Conservation (phyloP, 2,329 filamentous ascomycete genomes). For the Pseudogymnoascus sp. region DNA sequence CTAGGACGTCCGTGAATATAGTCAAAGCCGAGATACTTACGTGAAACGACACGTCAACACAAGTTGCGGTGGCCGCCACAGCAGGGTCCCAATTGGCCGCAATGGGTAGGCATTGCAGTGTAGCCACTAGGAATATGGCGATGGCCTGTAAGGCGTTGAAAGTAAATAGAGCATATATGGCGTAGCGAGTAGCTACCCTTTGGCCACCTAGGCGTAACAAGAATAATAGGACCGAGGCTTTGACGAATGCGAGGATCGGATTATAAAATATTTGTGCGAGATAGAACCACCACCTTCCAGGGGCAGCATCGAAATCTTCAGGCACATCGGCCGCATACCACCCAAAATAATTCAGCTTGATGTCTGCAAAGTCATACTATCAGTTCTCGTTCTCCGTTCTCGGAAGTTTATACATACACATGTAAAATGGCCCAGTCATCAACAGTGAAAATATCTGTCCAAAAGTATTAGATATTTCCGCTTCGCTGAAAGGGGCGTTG, state of each 20-base stretch:
- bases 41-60: slow-evolving; percentile 30
- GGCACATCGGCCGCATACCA: slow-evolving; percentile 15
- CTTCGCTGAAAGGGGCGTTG: background rate
- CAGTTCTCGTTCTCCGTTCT: background rate
- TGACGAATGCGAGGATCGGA: slow-evolving; percentile 38
- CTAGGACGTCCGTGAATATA: slow-evolving; percentile 35
- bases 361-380: slow-evolving; percentile 9
- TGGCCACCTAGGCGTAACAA: slow-evolving; percentile 35
- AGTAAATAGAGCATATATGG: slow-evolving; percentile 22
- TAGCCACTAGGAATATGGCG: slow-evolving; percentile 30
- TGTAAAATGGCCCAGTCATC: background rate
- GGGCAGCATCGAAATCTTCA: background rate
- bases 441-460: background rate
- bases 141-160: slow-evolving; percentile 26
- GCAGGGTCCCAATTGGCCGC: slow-evolving; percentile 27
- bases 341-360: slow-evolving; percentile 28
- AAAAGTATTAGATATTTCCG: background rate
- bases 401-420: background rate
- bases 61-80: slow-evolving; percentile 23
- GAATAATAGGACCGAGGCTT: slow-evolving; percentile 38
- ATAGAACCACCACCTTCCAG: slow-evolving; percentile 22
- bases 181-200: slow-evolving; percentile 28
- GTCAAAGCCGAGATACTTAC: slow-evolving; percentile 31
- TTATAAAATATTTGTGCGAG: slow-evolving; percentile 37
- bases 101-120: slow-evolving; percentile 34